A percentile compares a stretch with the other conserved stretches of the same genome.
Conservation (phyloP, 1,284 basidiomycete genomes). For the Microbotryum lychnidis-dioicae region DNA sequence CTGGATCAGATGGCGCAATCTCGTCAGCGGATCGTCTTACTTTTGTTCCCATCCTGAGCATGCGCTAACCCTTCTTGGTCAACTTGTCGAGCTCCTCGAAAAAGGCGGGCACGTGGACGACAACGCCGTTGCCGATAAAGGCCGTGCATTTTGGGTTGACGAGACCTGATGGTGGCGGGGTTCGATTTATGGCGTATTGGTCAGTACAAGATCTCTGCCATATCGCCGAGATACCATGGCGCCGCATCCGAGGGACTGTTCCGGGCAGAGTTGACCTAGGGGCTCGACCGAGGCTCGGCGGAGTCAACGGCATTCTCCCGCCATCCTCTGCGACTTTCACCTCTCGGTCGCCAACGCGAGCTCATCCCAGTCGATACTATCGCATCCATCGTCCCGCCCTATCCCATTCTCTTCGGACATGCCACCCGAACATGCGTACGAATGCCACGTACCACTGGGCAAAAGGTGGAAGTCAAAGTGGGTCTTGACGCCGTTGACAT, state of each 20-base stretch:
- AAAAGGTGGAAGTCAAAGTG: conserved; percentile 94
- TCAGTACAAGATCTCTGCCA: neutral
- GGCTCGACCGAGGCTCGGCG: too few relatives aligned
- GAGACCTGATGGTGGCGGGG: conserved; percentile 53
- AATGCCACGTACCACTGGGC: conserved; percentile 68
- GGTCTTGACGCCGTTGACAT: conserved; percentile 64
- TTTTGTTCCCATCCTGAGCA: neutral
- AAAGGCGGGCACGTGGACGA: conserved; percentile 90
- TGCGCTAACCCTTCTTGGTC: conserved; percentile 63
- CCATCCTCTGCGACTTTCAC: too few relatives aligned
- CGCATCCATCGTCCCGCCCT: neutral
- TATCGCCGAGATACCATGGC: too few relatives aligned
- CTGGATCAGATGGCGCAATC: conserved; percentile 42
- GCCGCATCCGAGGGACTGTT: too few relatives aligned
- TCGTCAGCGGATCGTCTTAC: too few relatives aligned
- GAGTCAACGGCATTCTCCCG: too few relatives aligned
- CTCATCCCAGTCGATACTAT: neutral
- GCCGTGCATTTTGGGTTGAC: conserved; percentile 81
- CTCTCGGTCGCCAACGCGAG: too few relatives aligned
- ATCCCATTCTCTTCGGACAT: neutral
- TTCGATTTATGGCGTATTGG: too few relatives aligned
- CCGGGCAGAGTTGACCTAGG: too few relatives aligned
- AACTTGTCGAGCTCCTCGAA: conserved; percentile 87
- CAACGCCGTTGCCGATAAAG: conserved; percentile 87
- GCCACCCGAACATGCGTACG: conserved; percentile 5